Conservation (phyloP, 192 early-diverging fungal genomes). For the Coemansia sp. region DNA sequence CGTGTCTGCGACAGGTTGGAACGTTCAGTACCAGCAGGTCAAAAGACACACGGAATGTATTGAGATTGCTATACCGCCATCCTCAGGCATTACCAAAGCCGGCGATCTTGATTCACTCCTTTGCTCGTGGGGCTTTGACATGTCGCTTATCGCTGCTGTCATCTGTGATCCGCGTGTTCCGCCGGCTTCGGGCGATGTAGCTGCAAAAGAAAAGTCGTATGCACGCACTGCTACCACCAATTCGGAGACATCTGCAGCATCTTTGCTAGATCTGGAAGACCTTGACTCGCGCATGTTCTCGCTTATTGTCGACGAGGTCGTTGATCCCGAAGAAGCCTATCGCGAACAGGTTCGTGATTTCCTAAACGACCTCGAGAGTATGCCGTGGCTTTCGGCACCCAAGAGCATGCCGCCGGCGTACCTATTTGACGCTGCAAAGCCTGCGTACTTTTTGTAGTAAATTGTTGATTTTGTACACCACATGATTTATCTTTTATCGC, state of each 20-base stretch:
- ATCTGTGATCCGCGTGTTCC: conserved; percentile 18
- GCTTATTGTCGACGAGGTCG: conserved; percentile 46
- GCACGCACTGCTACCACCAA: not conserved
- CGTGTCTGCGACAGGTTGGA: conserved; percentile 35
- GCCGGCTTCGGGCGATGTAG: not conserved
- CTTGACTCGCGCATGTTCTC: conserved; percentile 43
- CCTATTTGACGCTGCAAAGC: too few species aligned
- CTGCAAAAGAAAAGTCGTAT: not conserved
- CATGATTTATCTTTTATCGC: too few species aligned
- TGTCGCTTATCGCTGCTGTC: conserved; percentile 24
- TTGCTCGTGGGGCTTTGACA: conserved; percentile 43
- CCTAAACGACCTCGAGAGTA: conserved; percentile 31
- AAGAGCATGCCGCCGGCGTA: too few species aligned
- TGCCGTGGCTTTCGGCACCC: conserved; percentile 24
- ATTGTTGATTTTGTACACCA: too few species aligned
- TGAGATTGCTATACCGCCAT: conserved; percentile 34
- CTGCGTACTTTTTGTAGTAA: too few species aligned
- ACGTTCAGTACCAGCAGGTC: conserved; percentile 26
- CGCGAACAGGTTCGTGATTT: conserved; percentile 49
- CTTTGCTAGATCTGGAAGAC: conserved; percentile 16
- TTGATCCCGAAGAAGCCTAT: conserved; percentile 51
- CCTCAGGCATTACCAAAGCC: conserved; percentile 30
- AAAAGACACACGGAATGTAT: conserved; percentile 14
- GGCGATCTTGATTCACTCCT: conserved; percentile 24
- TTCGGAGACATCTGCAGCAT: not conserved